phyloP scores from a whole-genome alignment of 805 yeast genomes.

The Dipodascopsis uninucleata region DNA sequence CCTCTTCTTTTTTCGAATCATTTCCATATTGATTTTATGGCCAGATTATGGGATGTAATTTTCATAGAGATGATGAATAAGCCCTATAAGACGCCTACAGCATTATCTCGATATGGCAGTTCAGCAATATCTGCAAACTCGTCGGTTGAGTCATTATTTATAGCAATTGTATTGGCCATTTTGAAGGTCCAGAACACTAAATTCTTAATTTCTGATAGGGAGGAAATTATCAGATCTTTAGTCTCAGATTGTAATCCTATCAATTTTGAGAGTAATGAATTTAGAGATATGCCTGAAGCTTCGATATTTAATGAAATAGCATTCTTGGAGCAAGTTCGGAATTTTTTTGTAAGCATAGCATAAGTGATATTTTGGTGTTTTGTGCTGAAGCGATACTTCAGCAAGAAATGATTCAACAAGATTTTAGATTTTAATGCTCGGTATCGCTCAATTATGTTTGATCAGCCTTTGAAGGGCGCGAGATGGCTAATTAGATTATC shows the following conservation, averaged over 20 bases:
- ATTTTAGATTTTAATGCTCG: no score
- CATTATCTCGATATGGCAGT: not conserved
- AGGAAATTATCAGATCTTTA: conserved; percentile 34
- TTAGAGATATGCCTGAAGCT: no score
- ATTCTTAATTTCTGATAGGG: conserved; percentile 34
- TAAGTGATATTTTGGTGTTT: no score
- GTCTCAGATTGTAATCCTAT: conserved; percentile 39
- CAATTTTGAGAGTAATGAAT: conserved; percentile 51
- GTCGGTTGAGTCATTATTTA: conserved; percentile 47
- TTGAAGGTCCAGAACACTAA: conserved; percentile 50
- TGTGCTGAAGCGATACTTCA: no score
- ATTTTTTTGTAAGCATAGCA: no score
- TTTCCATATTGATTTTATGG: conserved; percentile 46
- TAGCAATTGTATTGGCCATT: conserved; percentile 53
- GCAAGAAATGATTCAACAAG: no score
- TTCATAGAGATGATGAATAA: conserved; percentile 47
- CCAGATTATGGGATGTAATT: conserved; percentile 54
- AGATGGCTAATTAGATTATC: no score
- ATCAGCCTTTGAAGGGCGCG: no score
- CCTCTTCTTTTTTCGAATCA: conserved; percentile 45
- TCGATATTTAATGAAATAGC: no score
- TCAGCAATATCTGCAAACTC: conserved; percentile 3
- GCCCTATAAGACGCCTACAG: not conserved
- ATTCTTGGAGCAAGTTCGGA: no score
- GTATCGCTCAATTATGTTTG: no score